Base-by-base conservation (phyloP, 352 stramenopile genomes). In the Chrysophaeum taylorii region DNA sequence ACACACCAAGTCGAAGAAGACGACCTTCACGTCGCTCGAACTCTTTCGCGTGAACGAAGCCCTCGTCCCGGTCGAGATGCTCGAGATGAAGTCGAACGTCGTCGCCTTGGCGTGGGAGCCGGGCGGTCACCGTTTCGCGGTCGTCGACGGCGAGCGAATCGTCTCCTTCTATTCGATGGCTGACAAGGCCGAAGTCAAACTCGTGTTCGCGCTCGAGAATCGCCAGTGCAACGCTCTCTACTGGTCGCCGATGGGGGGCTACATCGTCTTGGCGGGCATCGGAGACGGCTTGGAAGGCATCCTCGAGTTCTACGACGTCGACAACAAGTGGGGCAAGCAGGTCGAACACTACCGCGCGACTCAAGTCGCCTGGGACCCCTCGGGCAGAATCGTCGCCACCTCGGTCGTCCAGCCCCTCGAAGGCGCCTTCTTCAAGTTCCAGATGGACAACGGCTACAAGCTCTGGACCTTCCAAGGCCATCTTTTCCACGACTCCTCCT, bases 401-500 rank as follows among this genome's bases (percentile, higher is more conserved):
- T 88, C 89, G 25, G 94, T 98, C 60, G 95, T 89, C 64, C 94
- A 98, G 79, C 90, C 92, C 15, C 85, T 98, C 48, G 90, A 94
- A 72, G 85, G 86, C 52, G 86, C 83, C 35, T 80, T 88, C 81
- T 96, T 96, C 83, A 97, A 97, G 82, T 96, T 96, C 81, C 89
- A 93, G 66, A 97, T 98, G 89, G 95, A 99, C 85, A 98, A 99
- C 73, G 95, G 95, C 62, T 98, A 95, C 83, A 96, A 92, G 70
- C 77, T 97, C 27, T 97, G 92, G 92, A 94, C 87, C 43, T 99
- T 99, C 86, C 94, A 98, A 82, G 94, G 94, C 29, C 94, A 93
- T 75, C 79, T 98, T 0, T 80, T 87, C 43, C 90, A 97, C 74
- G 85, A 95, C 76, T 94, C 93, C 71, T 15, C 57, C 12, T 97